Conservation (phyloP, 805 yeast species). For the Starmerella bacillaris region DNA sequence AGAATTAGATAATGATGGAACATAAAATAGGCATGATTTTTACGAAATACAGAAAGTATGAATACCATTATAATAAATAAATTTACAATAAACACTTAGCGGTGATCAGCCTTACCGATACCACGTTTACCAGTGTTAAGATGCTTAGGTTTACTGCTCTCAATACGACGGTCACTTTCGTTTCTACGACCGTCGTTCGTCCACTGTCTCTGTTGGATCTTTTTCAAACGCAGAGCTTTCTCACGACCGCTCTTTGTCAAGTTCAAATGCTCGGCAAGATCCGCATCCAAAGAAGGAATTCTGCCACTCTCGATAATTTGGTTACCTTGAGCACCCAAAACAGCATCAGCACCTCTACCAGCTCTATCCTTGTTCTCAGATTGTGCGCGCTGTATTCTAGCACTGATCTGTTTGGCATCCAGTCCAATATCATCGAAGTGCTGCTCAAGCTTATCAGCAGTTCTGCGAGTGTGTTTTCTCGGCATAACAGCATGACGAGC, state of each 20-base stretch:
- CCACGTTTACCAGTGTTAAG: slow-evolving; percentile 94
- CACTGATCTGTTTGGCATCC: slow-evolving; percentile 52
- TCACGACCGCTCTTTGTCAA: slow-evolving; percentile 38
- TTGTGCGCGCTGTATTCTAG: slow-evolving; percentile 27
- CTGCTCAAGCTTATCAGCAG: slow-evolving; percentile 62
- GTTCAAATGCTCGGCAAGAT: slow-evolving; percentile 41
- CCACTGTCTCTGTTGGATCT: slow-evolving; percentile 83
- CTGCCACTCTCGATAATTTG: slow-evolving; percentile 24
- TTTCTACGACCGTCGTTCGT: slow-evolving; percentile 83
- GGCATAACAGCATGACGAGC: slow-evolving; percentile 89
- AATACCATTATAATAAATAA: too few species aligned
- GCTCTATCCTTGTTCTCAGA: slow-evolving; percentile 23
- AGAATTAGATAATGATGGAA: too few species aligned
- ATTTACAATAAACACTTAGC: slow-evolving; percentile 29
- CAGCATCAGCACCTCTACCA: slow-evolving; percentile 60
- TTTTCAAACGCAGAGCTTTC: slow-evolving; percentile 73
- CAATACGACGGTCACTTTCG: slow-evolving; percentile 84
- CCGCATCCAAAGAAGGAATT: slow-evolving; percentile 48
- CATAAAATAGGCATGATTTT: too few species aligned
- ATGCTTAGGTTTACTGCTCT: slow-evolving; percentile 80
- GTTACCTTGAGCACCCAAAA: slow-evolving; percentile 36
- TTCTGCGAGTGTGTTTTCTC: slow-evolving; percentile 45
- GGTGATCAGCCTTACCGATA: slow-evolving; percentile 77
- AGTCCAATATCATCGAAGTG: slow-evolving; percentile 84
- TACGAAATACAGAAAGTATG: too few species aligned